Evolutionary conservation across 2,329 filamentous ascomycete species (phyloP).

Genomic region (Epichloe hybrida): DNA sequence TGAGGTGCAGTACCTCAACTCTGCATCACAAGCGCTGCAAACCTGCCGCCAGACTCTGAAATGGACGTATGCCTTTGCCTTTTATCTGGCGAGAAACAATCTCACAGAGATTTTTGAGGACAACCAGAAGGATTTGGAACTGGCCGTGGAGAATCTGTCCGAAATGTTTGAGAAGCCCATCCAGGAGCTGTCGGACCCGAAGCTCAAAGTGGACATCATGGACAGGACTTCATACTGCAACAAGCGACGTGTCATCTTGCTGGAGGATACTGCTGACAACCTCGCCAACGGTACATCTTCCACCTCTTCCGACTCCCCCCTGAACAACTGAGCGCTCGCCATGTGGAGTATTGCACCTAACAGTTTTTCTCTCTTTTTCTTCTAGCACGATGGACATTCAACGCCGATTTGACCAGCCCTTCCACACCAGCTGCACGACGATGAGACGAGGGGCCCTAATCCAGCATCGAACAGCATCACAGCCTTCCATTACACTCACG

Average conservation of each 20-base stretch:
- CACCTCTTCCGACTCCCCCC: neutral
- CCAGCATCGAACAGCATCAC: neutral
- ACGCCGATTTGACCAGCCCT: constrained; percentile 4
- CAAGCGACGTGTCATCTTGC: constrained; percentile 74
- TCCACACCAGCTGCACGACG: constrained; percentile 2
- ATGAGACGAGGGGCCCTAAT: neutral
- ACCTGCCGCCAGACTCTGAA: constrained; percentile 97
- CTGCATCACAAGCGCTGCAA: constrained; percentile 84
- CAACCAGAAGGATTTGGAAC: constrained; percentile 94
- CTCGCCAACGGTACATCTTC: constrained; percentile 57
- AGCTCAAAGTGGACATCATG: constrained; percentile 95
- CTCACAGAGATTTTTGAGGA: constrained; percentile 95
- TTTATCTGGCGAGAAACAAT: constrained; percentile 93
- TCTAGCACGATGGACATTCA: constrained; percentile 33
- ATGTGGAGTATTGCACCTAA: neutral
- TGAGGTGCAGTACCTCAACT: constrained; percentile 92
- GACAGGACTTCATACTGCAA: constrained; percentile 98
- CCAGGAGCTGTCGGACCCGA: constrained; percentile 72
- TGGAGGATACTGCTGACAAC: constrained; percentile 88
- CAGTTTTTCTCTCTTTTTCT: neutral
- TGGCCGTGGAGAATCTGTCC: constrained; percentile 93
- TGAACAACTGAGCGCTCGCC: neutral
- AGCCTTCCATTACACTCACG: neutral
- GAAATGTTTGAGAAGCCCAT: constrained; percentile 99
- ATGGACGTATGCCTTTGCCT: constrained; percentile 98